A percentile compares a stretch with the other conserved stretches of the same genome.
These are phyloP conservation scores for Linnemannia schmuckeri DNA, from an alignment of 192 early-diverging fungal genomes.

Conservation along the genomic window DNA sequence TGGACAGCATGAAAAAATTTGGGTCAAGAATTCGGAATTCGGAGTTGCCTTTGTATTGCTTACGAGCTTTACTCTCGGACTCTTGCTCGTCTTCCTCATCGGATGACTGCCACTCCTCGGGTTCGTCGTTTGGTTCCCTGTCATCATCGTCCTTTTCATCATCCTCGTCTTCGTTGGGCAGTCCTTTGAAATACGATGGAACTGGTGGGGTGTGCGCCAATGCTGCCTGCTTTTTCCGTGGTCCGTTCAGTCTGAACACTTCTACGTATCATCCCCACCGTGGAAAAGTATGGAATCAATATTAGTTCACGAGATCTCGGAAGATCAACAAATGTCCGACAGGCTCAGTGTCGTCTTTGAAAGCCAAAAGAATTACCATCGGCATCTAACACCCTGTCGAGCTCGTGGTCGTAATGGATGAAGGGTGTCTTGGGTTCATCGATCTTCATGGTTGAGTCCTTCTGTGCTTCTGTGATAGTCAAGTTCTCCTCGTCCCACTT, in stretches of 20 bases:
- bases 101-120: constrained; percentile 67
- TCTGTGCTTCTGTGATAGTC: constrained; percentile 88
- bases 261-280: constrained; percentile 11
- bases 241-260: constrained; percentile 39
- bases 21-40: neutral
- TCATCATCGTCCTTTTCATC: constrained; percentile 58
- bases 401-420: constrained; percentile 88
- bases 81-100: constrained; percentile 66
- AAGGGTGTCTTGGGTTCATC: constrained; percentile 97
- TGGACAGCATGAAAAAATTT: too few relatives aligned
- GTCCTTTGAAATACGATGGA: constrained; percentile 62
- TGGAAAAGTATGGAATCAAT: neutral
- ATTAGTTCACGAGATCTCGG: neutral
- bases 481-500: constrained; percentile 97
- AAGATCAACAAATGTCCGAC: neutral
- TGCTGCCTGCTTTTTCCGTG: constrained; percentile 57
- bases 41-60: neutral
- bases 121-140: constrained; percentile 51
- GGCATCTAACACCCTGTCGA: constrained; percentile 76
- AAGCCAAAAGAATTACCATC: constrained; percentile 46
- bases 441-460: constrained; percentile 96
- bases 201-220: constrained; percentile 62
- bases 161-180: constrained; percentile 53
- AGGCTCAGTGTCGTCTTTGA: neutral
- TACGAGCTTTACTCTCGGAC: neutral